Evolutionary conservation across 1,284 basidiomycete genomes (phyloP), one percentile per base, ranked within the genome.

Genomic region (Ganoderma lucidum): DNA sequence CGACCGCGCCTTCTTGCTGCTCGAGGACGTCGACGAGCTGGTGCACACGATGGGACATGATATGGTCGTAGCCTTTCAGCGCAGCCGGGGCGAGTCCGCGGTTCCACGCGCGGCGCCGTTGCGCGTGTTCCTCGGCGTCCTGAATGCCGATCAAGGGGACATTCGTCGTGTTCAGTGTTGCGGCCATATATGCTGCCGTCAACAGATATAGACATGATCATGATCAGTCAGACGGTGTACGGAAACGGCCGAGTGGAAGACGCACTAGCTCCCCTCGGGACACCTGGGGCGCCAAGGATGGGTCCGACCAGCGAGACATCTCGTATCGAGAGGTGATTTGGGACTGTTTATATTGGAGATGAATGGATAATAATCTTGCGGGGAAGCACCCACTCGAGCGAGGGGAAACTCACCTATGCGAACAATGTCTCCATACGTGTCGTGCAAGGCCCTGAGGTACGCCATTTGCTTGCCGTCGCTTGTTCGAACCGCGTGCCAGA

Each of bases 31-130:
- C 75, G 0, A 84, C 76, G 2, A 89, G 77, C 64, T 86, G 81
- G 6, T 75, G 71, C 0, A 79, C 79, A 14, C 86, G 79, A 51
- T 74, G 78, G 1, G 78, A 74, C 9, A 90, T 75, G 45, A 86
- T 81, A 0, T 74, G 76, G 71, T 87, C 83, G 73, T 90, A 91
- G 12, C 83, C 85, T 71, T 84, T 86, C 19, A 91, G 71, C 6
- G 88, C 85, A 9, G 79, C 72, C 8, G 84, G 79, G 70, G 80
- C 83, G 75, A 90, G 85, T 0, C 82, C 88, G 30, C 82, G 81
- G 44, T 84, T 83, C 88, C 89, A 90, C 6, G 83, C 80, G 63
- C 82, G 82, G 32, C 89, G 82, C 17, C 87, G 82, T 23, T 82
- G 81, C 0, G 83, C 76, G 67, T 90, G 88, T 14, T 82, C 76